Evolutionary conservation across 331 rosid species (phyloP).

Genomic region (Quercus lobata): DNA sequence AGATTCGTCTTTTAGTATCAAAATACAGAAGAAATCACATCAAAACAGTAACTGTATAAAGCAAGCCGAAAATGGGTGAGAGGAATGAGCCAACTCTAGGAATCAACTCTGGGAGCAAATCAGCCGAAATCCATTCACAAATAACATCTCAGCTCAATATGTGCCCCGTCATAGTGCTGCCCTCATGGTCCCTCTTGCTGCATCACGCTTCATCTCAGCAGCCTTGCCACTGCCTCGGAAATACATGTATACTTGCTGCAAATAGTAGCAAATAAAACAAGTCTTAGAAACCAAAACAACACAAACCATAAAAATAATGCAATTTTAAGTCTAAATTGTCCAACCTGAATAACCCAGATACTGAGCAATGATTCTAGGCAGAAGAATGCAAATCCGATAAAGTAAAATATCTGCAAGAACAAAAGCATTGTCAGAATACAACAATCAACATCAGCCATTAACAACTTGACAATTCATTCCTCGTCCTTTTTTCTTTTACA

Average conservation of each 20-base stretch:
- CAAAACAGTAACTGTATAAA: neutral
- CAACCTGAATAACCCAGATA: constrained; percentile 95
- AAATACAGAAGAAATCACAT: neutral
- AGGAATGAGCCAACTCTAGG: neutral
- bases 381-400: constrained; percentile 73
- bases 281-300: constrained; percentile 9
- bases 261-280: neutral
- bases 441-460: constrained; percentile 10
- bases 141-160: constrained; percentile 7
- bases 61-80: constrained; percentile 5
- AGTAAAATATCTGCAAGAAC: constrained; percentile 58
- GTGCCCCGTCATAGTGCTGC: constrained; percentile 51
- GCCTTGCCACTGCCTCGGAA: constrained; percentile 95
- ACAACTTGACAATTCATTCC: neutral
- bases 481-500: neutral
- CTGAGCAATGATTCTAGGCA: constrained; percentile 60
- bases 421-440: neutral
- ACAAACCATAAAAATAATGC: neutral
- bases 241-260: constrained; percentile 94
- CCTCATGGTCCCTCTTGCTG: constrained; percentile 66
- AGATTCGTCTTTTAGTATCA: neutral
- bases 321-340: neutral
- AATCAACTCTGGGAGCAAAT: constrained; percentile 7
- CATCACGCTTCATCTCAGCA: constrained; percentile 63
- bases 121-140: neutral